Evolutionary conservation across 78 protist species (phyloP).

Genomic region (Dictyostelium brefeldianum): DNA sequence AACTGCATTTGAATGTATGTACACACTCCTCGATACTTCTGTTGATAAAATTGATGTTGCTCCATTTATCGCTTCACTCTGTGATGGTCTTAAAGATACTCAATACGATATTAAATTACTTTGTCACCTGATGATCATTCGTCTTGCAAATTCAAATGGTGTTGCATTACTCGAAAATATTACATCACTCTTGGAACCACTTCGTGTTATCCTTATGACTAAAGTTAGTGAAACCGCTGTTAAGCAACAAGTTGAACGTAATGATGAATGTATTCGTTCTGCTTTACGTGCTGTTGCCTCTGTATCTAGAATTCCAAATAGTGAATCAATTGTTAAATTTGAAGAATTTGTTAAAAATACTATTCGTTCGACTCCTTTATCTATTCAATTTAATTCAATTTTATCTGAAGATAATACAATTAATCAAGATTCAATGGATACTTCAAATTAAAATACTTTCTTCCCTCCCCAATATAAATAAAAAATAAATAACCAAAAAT

Average conservation of each 20-base stretch:
- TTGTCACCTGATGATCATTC: constrained; percentile 84
- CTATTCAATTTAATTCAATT: constrained; percentile 34
- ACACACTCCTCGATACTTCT: constrained; percentile 90
- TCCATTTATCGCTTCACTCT: constrained; percentile 76
- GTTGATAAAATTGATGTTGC: constrained; percentile 59
- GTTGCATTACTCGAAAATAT: constrained; percentile 81
- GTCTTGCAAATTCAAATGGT: constrained; percentile 67
- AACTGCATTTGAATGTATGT: constrained; percentile 95
- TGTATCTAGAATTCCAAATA: constrained; percentile 80
- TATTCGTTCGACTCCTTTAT: constrained; percentile 28
- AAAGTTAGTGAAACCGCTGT: constrained; percentile 85
- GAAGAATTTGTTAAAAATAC: constrained; percentile 79
- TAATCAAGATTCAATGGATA: constrained; percentile 23
- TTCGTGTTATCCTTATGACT: constrained; percentile 53
- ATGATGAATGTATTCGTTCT: constrained; percentile 89
- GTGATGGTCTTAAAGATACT: constrained; percentile 88
- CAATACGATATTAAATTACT: constrained; percentile 92
- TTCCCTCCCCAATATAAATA: too few species aligned
- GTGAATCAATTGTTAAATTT: constrained; percentile 79
- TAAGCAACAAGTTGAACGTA: constrained; percentile 92
- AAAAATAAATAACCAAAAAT: too few species aligned
- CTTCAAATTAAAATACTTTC: constrained; percentile 25
- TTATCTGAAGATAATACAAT: background rate
- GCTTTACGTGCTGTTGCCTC: constrained; percentile 87
- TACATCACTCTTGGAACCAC: constrained; percentile 78